A percentile compares a stretch with the other conserved stretches of the same genome.
Evolutionary conservation across 306 rosid genomes (phyloP).

Genomic region (Amphicarpaea edgeworthii): DNA sequence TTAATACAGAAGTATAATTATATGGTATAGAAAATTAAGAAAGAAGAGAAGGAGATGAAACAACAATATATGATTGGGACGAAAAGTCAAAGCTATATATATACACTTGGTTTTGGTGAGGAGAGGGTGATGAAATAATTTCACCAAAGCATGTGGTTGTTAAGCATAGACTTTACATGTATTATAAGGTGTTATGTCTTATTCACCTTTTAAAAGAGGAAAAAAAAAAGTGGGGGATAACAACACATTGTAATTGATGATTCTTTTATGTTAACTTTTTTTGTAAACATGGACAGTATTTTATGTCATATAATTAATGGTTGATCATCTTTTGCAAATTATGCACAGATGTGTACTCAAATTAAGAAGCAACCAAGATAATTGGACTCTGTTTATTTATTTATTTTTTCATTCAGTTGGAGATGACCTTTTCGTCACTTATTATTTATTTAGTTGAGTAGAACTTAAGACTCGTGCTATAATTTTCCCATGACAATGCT

Average conservation of each 20-base stretch:
- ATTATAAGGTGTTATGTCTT: slow-evolving; percentile 59
- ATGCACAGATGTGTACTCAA: slow-evolving; percentile 53
- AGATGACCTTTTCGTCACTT: neutral
- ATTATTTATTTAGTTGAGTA: slow-evolving; percentile 50
- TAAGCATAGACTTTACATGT: slow-evolving; percentile 59
- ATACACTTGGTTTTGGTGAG: slow-evolving; percentile 50
- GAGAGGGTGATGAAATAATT: slow-evolving; percentile 52
- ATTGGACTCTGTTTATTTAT: slow-evolving; percentile 48
- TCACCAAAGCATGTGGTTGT: slow-evolving; percentile 65
- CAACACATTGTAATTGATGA: slow-evolving; percentile 47
- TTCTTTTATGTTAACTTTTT: slow-evolving; percentile 55
- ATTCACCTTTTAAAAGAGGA: slow-evolving; percentile 52
- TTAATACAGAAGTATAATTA: neutral
- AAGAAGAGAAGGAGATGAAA: no score
- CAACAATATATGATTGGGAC: slow-evolving; percentile 11
- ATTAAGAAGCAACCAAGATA: slow-evolving; percentile 45
- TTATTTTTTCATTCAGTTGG: slow-evolving; percentile 36
- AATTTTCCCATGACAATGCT: neutral
- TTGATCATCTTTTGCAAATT: slow-evolving; percentile 49
- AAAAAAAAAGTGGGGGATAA: slow-evolving; percentile 3
- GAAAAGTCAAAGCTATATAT: slow-evolving; percentile 49
- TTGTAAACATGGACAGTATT: slow-evolving; percentile 47
- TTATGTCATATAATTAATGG: slow-evolving; percentile 52
- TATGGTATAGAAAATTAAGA: neutral
- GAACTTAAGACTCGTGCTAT: slow-evolving; percentile 38